phyloP scores from a whole-genome alignment of 306 rosid genomes.

The Neltuma alba region DNA sequence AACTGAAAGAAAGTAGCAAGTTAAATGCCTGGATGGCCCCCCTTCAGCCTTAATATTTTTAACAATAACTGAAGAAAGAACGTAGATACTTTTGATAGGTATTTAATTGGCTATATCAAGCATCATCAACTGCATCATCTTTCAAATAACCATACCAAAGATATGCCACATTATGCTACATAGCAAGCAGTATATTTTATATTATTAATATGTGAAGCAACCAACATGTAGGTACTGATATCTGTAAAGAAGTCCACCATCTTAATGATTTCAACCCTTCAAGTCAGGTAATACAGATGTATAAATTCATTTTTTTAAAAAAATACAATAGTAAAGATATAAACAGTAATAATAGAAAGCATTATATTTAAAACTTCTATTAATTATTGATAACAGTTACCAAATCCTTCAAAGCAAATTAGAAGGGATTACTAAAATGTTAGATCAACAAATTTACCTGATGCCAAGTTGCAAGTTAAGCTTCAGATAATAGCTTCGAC shows the following conservation, averaged over 20 bases:
- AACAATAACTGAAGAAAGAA: background rate
- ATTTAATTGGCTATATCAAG: constrained; percentile 25
- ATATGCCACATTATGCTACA: background rate
- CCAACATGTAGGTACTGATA: constrained; percentile 3
- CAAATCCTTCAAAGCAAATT: background rate
- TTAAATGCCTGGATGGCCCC: background rate
- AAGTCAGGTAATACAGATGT: constrained; percentile 1
- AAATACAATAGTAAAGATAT: constrained; percentile 3
- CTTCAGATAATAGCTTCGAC: constrained; percentile 48
- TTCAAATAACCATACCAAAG: background rate
- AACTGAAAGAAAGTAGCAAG: background rate
- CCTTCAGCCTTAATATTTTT: background rate
- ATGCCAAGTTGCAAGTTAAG: constrained; percentile 64
- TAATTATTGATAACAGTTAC: background rate
- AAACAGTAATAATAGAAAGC: background rate
- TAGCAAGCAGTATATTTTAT: constrained; percentile 2
- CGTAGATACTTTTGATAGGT: background rate
- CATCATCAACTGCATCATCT: background rate
- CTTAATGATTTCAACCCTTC: constrained; percentile 13
- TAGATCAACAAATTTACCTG: constrained; percentile 42
- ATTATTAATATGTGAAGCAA: constrained; percentile 10
- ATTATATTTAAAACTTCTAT: background rate
- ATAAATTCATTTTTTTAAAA: constrained; percentile 4
- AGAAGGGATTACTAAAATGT: background rate
- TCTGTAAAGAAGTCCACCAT: constrained; percentile 14